Evolutionary conservation across 1,139 yeast genomes (phyloP), one percentile per base, ranked within the genome.

Genomic region (Nadsonia starkeyi-henricii): DNA sequence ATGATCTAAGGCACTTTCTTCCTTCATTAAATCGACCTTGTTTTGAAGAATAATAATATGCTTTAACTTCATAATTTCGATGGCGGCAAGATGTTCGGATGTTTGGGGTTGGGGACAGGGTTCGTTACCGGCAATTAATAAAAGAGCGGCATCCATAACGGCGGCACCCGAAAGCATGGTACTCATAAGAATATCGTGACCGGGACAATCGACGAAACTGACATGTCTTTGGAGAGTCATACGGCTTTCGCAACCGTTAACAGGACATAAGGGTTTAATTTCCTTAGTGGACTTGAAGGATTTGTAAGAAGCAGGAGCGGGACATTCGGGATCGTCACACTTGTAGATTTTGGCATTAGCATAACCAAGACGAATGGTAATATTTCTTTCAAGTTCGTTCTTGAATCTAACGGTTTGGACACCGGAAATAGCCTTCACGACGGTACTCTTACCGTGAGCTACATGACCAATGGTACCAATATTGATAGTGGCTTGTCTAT

Each of bases 111-210:
- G 98, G 54, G 98, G 99, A 74, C 99, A 93, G 51, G 95, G 80
- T 75, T 93, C 99, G 67, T 93, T 93, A 68, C 97, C 98, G 42
- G 98, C 99, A 66, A 93, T 82, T 58, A 93, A 77, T 62, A 93
- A 73, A 54, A 93, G 74, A 15, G 99, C 99, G 51, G 98, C 99
- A 69, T 93, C 99, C 99, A 93, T 93, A 58, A 93, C 98, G 17
- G 99, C 99, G 42, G 99, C 99, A 66, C 99, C 99, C 47, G 97
- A 89, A 78, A 93, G 81, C 99, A 93, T 93, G 58, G 98, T 93
- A 77, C 97, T 88, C 98, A 93, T 93, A 67, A 93, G 81, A 74
- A 93, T 91, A 75, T 93, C 99, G 85, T 93, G 99, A 67, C 98
- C 99, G 52, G 99, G 99, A 74, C 98, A 93, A 74, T 93, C 99